These are phyloP conservation scores for Colletotrichum costaricense DNA, from an alignment of 2,329 filamentous ascomycete species.

Conservation along the genomic window DNA sequence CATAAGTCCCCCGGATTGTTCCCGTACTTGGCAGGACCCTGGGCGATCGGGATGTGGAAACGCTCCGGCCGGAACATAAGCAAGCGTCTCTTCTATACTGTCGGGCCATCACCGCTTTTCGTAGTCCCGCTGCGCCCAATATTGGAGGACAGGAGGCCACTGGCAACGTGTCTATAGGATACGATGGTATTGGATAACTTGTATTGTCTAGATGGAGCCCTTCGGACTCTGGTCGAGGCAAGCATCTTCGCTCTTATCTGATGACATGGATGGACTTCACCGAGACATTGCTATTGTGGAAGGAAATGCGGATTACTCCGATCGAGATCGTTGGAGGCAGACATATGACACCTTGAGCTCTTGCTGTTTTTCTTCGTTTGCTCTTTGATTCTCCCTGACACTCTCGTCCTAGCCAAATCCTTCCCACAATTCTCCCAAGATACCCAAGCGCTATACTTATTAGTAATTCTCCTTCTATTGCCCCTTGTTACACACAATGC, in stretches of 20 bases:
- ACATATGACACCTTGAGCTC: neutral
- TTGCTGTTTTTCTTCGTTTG: neutral
- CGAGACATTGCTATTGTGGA: neutral
- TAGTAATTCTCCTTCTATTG: conserved; percentile 15
- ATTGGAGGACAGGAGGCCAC: too few relatives aligned
- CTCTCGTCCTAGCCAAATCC: neutral
- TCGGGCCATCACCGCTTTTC: conserved; percentile 16
- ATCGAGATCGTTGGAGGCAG: neutral
- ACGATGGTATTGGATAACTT: conserved; percentile 2
- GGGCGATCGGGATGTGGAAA: conserved; percentile 12
- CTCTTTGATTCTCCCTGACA: neutral
- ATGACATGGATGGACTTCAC: neutral
- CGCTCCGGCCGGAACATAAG: neutral
- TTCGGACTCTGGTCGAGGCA: neutral
- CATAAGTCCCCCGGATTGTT: conserved; percentile 18
- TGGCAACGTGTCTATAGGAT: conserved; percentile 11
- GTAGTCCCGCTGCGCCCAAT: neutral
- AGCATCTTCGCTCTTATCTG: neutral
- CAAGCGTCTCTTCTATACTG: neutral
- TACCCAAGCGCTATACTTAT: conserved; percentile 14
- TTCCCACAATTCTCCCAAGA: neutral
- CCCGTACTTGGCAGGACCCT: conserved; percentile 16
- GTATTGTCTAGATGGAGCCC: neutral
- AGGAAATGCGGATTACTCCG: neutral
- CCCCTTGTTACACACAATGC: neutral